These are phyloP conservation scores for Fusarium anguioides DNA, from an alignment of 2,329 filamentous ascomycete genomes.

Conservation along the genomic window DNA sequence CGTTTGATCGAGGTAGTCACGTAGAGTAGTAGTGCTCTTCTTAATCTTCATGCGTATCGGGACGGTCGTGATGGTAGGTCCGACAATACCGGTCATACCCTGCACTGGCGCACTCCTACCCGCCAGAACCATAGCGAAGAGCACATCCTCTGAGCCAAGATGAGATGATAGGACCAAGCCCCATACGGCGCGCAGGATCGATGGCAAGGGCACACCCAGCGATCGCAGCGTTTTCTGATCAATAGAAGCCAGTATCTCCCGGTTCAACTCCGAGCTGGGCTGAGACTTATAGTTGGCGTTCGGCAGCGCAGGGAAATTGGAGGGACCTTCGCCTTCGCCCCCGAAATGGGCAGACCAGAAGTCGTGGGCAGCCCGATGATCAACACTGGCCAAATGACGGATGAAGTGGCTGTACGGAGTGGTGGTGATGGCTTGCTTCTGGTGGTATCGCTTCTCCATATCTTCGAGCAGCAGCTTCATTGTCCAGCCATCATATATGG, in stretches of 20 bases:
- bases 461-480: conserved; percentile 12
- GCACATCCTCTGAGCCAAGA: conserved; percentile 9
- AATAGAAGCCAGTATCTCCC: conserved; percentile 7
- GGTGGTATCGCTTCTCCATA: conserved; percentile 11
- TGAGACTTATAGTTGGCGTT: conserved; percentile 10
- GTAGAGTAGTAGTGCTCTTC: conserved; percentile 12
- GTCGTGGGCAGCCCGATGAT: conserved; percentile 6
- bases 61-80: conserved; percentile 10
- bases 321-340: conserved; percentile 8
- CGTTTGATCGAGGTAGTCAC: conserved; percentile 10
- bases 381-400: conserved; percentile 9
- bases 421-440: conserved; percentile 8
- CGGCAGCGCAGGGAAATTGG: conserved; percentile 6
- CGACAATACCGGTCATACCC: conserved; percentile 11
- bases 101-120: conserved; percentile 9
- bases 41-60: conserved; percentile 12
- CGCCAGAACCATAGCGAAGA: conserved; percentile 9
- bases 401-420: conserved; percentile 12
- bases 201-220: conserved; percentile 5
- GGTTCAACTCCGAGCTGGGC: conserved; percentile 6
- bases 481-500: conserved; percentile 13
- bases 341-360: conserved; percentile 6
- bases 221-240: conserved; percentile 11
- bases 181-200: conserved; percentile 8
- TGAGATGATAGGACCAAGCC: conserved; percentile 9